Conservation (phyloP, 129 eudicot genomes). For the Flaveria ramosissima region DNA sequence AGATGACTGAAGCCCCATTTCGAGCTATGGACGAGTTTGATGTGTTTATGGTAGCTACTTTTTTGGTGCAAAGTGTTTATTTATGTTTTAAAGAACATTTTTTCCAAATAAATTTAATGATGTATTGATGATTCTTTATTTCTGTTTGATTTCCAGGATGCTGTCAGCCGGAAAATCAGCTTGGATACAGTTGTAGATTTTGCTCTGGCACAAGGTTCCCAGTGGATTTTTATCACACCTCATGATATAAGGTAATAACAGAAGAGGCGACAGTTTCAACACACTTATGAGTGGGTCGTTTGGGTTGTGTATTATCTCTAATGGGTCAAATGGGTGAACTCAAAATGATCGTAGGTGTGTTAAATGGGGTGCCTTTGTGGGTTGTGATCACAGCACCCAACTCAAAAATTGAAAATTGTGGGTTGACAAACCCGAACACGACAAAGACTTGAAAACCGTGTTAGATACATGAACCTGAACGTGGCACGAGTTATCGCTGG, state of each 20-base stretch:
- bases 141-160: slow-evolving; percentile 62
- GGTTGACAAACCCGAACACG: no score
- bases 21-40: slow-evolving; percentile 99
- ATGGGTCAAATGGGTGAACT: background rate
- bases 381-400: background rate
- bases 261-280: background rate
- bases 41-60: slow-evolving; percentile 81
- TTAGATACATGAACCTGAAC: background rate
- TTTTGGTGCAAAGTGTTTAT: background rate
- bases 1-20: slow-evolving; percentile 96
- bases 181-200: slow-evolving; percentile 86
- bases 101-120: background rate
- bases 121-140: background rate
- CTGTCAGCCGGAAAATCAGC: slow-evolving; percentile 97
- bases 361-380: background rate
- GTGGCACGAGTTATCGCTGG: background rate
- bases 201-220: slow-evolving; percentile 84
- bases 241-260: slow-evolving; percentile 81
- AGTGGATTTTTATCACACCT: slow-evolving; percentile 97
- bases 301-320: background rate
- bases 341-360: background rate
- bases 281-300: background rate
- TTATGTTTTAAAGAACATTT: background rate
- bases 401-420: background rate
- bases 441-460: background rate